Conservation (phyloP, 495 filamentous ascomycete genomes). For the Penicillium subrubescens region DNA sequence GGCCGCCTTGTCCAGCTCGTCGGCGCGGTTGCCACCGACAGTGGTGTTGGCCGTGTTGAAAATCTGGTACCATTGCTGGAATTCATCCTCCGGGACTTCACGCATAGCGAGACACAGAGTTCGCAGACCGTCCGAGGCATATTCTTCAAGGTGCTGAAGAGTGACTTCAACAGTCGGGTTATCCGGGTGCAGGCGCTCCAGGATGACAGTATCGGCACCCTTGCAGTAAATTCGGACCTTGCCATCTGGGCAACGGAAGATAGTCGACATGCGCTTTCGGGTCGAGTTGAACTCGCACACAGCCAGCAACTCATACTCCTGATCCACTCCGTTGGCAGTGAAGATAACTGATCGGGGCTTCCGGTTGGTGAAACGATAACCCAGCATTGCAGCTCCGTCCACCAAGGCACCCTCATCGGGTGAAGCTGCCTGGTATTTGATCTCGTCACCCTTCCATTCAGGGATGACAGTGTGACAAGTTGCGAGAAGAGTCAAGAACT, state of each 20-base stretch:
- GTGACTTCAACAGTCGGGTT: conserved; percentile 88
- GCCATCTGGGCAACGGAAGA: conserved; percentile 95
- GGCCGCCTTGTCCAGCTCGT: conserved; percentile 96
- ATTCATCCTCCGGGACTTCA: conserved; percentile 90
- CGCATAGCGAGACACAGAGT: conserved; percentile 96
- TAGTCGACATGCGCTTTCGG: conserved; percentile 95
- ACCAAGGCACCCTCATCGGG: conserved; percentile 97
- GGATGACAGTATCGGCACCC: conserved; percentile 95
- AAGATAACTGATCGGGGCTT: conserved; percentile 87
- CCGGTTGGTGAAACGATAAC: conserved; percentile 87
- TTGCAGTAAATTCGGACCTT: conserved; percentile 93
- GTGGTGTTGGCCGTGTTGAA: conserved; percentile 90
- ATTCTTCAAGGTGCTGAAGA: conserved; percentile 93
- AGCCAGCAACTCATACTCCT: conserved; percentile 88
- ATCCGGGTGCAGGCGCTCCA: conserved; percentile 76
- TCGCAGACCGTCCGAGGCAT: conserved; percentile 92
- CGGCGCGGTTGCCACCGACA: conserved; percentile 85
- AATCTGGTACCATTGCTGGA: conserved; percentile 81
- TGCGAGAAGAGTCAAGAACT: conserved; percentile 84
- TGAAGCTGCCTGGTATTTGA: conserved; percentile 98
- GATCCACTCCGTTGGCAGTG: conserved; percentile 65
- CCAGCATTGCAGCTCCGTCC: conserved; percentile 82
- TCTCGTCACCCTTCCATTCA: conserved; percentile 77
- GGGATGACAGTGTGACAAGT: conserved; percentile 99
- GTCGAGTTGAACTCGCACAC: conserved; percentile 99